These are phyloP conservation scores for Miscanthus lutarioriparius DNA, from an alignment of 176 grass and related monocot species.

Conservation along the genomic window DNA sequence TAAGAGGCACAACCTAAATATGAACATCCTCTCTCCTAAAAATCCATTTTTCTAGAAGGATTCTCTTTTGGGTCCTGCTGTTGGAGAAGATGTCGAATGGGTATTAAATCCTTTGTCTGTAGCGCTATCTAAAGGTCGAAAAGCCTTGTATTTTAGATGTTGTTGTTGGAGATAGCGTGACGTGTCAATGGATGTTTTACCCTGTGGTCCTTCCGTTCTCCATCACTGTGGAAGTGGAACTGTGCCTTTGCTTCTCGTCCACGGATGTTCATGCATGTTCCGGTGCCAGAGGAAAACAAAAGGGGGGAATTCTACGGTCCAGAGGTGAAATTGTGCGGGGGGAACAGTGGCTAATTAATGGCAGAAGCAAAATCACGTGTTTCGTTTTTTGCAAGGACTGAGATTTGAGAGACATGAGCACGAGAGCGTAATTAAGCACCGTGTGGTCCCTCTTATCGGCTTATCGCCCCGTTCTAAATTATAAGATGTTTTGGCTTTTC, in stretches of 20 bases:
- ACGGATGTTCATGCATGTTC: not conserved
- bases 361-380: not conserved
- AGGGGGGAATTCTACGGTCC: not conserved
- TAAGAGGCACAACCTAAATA: too few relatives aligned
- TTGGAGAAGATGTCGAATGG: too few relatives aligned
- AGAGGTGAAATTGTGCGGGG: not conserved
- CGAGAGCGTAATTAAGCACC: not conserved
- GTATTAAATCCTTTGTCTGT: too few relatives aligned
- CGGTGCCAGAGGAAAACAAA: not conserved
- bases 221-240: not conserved
- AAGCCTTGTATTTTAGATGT: too few relatives aligned
- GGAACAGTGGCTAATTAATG: not conserved
- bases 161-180: too few relatives aligned
- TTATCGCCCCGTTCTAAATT: not conserved
- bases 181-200: not conserved
- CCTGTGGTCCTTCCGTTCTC: not conserved
- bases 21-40: too few relatives aligned
- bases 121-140: too few relatives aligned
- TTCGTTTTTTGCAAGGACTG: not conserved
- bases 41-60: too few relatives aligned
- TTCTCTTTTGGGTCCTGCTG: too few relatives aligned
- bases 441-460: not conserved
- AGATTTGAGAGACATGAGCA: not conserved
- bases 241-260: constrained; percentile 27
- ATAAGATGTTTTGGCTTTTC: too few relatives aligned